Percentiles rank a stretch among this genome's conserved stretches.
These are phyloP conservation scores for Podila minutissima DNA, from an alignment of 192 early-diverging fungal genomes.

Conservation along the genomic window DNA sequence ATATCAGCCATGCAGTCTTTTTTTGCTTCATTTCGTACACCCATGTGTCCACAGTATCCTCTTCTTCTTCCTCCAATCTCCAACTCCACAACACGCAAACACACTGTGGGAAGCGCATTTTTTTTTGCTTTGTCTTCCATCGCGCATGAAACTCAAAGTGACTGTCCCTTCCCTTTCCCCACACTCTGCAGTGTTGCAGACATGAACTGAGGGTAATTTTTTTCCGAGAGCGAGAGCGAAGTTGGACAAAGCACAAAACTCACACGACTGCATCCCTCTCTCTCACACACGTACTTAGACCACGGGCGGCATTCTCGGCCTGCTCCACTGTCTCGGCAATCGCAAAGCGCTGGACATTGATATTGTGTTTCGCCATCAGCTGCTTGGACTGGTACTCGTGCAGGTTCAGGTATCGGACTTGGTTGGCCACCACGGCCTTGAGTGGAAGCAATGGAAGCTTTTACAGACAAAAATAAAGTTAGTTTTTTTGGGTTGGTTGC, in stretches of 20 bases:
- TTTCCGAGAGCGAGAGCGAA: background rate
- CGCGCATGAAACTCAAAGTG: no score
- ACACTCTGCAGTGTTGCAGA: no score
- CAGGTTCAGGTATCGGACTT: slow-evolving; percentile 40
- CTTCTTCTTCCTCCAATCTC: no score
- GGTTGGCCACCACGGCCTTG: slow-evolving; percentile 24
- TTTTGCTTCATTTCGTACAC: background rate
- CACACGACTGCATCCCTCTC: no score
- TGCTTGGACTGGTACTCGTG: slow-evolving; percentile 51
- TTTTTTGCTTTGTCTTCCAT: no score
- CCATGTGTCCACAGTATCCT: background rate
- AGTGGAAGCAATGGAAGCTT: slow-evolving; percentile 10
- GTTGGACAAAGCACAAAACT: background rate
- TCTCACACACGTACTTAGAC: slow-evolving; percentile 20
- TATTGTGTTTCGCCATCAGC: slow-evolving; percentile 40
- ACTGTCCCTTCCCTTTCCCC: no score
- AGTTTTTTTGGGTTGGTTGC: background rate
- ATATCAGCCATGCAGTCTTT: background rate
- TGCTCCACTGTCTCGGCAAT: slow-evolving; percentile 40
- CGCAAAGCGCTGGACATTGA: slow-evolving; percentile 45
- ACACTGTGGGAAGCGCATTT: no score
- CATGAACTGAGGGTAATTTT: background rate
- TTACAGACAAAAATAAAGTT: background rate
- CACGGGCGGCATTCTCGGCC: slow-evolving; percentile 27
- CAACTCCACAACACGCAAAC: no score